These are phyloP conservation scores for Erysimum cheiri DNA, from an alignment of 441 rosid genomes.

Conservation along the genomic window DNA sequence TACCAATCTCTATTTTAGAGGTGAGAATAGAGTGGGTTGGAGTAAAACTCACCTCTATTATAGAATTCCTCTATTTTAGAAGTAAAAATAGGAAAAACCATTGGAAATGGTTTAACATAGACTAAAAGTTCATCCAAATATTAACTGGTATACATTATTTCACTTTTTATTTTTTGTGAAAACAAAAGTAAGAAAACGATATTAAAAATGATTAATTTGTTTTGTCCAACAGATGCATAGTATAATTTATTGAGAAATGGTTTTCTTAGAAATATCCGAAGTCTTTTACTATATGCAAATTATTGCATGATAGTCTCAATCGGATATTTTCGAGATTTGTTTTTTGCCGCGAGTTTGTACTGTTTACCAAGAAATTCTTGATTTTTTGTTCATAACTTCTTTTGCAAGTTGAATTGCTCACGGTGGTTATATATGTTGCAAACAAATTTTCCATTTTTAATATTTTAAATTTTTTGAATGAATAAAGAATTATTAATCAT, in stretches of 20 bases:
- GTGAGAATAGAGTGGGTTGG: too few relatives aligned
- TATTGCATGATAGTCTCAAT: background rate
- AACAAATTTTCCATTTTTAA: background rate
- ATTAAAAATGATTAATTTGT: background rate
- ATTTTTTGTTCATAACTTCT: background rate
- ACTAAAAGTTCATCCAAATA: background rate
- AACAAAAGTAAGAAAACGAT: background rate
- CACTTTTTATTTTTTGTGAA: background rate
- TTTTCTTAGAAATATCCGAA: background rate
- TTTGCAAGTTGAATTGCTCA: background rate
- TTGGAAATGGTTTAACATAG: too few relatives aligned
- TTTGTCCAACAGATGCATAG: background rate
- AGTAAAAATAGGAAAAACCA: too few relatives aligned
- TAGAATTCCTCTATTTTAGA: too few relatives aligned
- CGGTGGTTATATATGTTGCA: background rate
- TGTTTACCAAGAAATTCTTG: background rate
- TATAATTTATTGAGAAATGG: background rate
- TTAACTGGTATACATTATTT: background rate
- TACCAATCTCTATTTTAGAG: too few relatives aligned
- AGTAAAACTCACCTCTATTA: too few relatives aligned
- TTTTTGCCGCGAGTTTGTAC: background rate
- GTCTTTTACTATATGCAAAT: background rate
- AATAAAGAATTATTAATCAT: conserved; percentile 1
- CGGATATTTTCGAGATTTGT: background rate
- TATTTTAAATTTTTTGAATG: background rate